Percentiles rank a stretch among this genome's conserved stretches.
Conservation (phyloP, 805 yeast species). For the Tetrapisispora taiwanensis region DNA sequence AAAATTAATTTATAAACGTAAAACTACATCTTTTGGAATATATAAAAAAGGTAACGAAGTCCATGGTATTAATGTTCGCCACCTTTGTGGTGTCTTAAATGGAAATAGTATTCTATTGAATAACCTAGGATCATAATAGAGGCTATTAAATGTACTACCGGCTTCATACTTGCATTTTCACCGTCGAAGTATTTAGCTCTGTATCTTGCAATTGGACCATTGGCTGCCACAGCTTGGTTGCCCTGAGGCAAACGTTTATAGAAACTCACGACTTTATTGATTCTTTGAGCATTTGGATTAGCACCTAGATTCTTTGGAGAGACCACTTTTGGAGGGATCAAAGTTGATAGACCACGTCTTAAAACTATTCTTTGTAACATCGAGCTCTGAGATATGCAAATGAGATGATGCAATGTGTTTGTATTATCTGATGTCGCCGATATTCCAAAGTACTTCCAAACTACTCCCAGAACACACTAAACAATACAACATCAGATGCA, state of each 20-base stretch:
- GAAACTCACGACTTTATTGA: constrained; percentile 89
- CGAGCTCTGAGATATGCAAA: too few relatives aligned
- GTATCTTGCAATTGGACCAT: constrained; percentile 65
- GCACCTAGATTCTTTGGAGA: constrained; percentile 92
- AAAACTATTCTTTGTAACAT: constrained; percentile 41
- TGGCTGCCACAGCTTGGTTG: constrained; percentile 10
- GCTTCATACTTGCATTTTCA: constrained; percentile 74
- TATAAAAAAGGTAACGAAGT: background rate
- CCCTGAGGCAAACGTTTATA: constrained; percentile 96
- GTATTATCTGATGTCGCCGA: background rate
- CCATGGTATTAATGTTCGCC: constrained; percentile 20
- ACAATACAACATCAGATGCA: too few relatives aligned
- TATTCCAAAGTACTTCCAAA: too few relatives aligned
- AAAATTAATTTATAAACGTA: too few relatives aligned
- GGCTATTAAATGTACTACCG: constrained; percentile 66
- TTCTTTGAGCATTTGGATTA: constrained; percentile 94
- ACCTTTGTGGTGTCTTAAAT: constrained; percentile 53
- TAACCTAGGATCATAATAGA: constrained; percentile 69
- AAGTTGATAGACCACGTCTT: constrained; percentile 88
- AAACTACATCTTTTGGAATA: too few relatives aligned
- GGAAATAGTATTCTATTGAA: constrained; percentile 89
- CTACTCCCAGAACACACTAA: too few relatives aligned
- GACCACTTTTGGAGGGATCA: constrained; percentile 98
- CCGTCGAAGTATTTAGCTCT: constrained; percentile 79
- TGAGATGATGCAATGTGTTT: too few relatives aligned